Evolutionary conservation across 2,329 filamentous ascomycete species (phyloP).

Genomic region (Chrysoporthe puriensis): DNA sequence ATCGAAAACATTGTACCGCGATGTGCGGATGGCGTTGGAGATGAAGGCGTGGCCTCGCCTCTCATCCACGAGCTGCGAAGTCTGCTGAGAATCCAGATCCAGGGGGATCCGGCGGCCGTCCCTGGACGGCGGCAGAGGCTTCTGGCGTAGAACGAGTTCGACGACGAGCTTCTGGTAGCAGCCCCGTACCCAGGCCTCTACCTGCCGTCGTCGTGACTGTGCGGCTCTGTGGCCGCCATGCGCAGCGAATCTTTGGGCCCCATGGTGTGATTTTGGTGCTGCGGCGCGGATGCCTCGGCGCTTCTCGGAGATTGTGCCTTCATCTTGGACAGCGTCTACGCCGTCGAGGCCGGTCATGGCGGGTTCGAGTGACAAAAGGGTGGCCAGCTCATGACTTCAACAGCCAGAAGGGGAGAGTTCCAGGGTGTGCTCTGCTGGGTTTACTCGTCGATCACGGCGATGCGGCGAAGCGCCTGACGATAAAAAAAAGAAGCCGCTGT

Average conservation of each 20-base stretch:
- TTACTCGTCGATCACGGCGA: not conserved
- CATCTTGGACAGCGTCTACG: conserved; percentile 9
- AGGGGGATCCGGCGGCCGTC: conserved; percentile 36
- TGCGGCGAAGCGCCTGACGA: not conserved
- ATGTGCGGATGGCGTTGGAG: conserved; percentile 74
- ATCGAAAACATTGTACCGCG: conserved; percentile 81
- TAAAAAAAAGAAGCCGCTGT: not conserved
- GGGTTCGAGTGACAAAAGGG: not conserved
- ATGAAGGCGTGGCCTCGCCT: conserved; percentile 55
- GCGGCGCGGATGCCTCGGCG: conserved; percentile 1
- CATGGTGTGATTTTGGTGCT: conserved; percentile 14
- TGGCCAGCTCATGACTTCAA: conserved; percentile 22
- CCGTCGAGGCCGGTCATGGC: conserved; percentile 25
- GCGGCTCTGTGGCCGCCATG: not conserved
- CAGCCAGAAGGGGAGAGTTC: not conserved
- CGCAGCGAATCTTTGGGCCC: not conserved
- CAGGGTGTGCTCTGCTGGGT: not conserved
- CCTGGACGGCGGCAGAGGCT: conserved; percentile 32
- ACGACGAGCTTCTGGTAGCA: conserved; percentile 23
- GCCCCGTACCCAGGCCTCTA: conserved; percentile 3
- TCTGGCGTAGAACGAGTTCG: conserved; percentile 31
- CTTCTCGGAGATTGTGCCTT: conserved; percentile 22
- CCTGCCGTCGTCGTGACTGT: not conserved
- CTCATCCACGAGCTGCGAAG: conserved; percentile 49
- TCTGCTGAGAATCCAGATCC: conserved; percentile 13